These are phyloP conservation scores for Candida mattraensis DNA, from an alignment of 805 yeast genomes.

Conservation along the genomic window DNA sequence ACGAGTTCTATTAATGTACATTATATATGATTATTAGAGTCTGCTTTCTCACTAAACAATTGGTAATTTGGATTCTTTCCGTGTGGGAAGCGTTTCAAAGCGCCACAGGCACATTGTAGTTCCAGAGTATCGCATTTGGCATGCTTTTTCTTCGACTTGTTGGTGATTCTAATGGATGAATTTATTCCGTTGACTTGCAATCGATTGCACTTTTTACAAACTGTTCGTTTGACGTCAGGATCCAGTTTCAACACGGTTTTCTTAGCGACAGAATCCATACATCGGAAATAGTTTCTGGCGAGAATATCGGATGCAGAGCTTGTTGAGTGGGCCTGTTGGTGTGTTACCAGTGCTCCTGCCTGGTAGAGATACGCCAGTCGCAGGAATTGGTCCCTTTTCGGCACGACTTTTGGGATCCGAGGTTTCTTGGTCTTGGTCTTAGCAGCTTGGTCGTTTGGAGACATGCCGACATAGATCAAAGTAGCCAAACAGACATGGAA, in stretches of 20 bases:
- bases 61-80: constrained; percentile 53
- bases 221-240: constrained; percentile 62
- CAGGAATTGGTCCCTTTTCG: constrained; percentile 58
- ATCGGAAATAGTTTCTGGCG: constrained; percentile 55
- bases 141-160: constrained; percentile 36
- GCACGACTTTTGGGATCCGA: constrained; percentile 41
- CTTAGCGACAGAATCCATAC: constrained; percentile 61
- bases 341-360: constrained; percentile 43
- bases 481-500: too few relatives aligned
- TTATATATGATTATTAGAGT: constrained; percentile 10
- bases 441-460: constrained; percentile 6
- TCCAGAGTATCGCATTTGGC: constrained; percentile 47
- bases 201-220: constrained; percentile 68
- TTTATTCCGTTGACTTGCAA: constrained; percentile 50
- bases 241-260: constrained; percentile 65
- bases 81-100: constrained; percentile 56
- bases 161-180: constrained; percentile 39
- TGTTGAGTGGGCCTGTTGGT: constrained; percentile 2
- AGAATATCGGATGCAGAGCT: constrained; percentile 40
- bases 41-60: constrained; percentile 45
- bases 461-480: too few relatives aligned
- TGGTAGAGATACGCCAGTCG: constrained; percentile 62
- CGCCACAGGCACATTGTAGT: constrained; percentile 54
- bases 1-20: constrained; percentile 20
- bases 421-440: too few relatives aligned